Evolutionary conservation across 2,329 filamentous ascomycete species (phyloP).

Genomic region (Colletotrichum filicis): DNA sequence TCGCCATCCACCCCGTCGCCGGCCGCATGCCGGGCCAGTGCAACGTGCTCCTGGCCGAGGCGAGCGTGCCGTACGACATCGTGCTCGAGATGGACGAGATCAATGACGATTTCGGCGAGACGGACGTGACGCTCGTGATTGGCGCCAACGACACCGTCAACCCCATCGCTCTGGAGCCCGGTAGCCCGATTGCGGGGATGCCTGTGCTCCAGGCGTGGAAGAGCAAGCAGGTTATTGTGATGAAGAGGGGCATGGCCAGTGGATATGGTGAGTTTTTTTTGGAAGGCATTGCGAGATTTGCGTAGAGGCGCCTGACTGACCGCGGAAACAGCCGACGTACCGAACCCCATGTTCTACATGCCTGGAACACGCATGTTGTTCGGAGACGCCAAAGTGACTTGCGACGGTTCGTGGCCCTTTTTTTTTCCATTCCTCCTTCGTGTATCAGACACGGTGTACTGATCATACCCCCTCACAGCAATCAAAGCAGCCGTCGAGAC

Average conservation of each 20-base stretch:
- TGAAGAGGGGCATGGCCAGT: conserved; percentile 91
- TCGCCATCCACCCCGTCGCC: conserved; percentile 90
- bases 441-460: not conserved
- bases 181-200: conserved; percentile 90
- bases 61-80: conserved; percentile 89
- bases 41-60: conserved; percentile 90
- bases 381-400: conserved; percentile 86
- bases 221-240: conserved; percentile 91
- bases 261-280: conserved; percentile 75
- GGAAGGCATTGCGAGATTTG: not conserved
- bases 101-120: conserved; percentile 89
- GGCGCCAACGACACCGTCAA: conserved; percentile 95
- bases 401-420: conserved; percentile 70
- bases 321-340: conserved; percentile 81
- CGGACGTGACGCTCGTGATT: conserved; percentile 88
- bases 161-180: conserved; percentile 85
- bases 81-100: conserved; percentile 97
- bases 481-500: conserved; percentile 54
- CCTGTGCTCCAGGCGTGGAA: conserved; percentile 94
- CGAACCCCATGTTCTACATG: conserved; percentile 95
- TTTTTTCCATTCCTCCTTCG: too few species aligned
- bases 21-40: conserved; percentile 95
- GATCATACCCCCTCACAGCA: conserved; percentile 45
- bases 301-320: not conserved
- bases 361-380: conserved; percentile 91